These are phyloP conservation scores for Miscanthus lutarioriparius DNA, from an alignment of 176 grass and related monocot species.

Conservation along the genomic window DNA sequence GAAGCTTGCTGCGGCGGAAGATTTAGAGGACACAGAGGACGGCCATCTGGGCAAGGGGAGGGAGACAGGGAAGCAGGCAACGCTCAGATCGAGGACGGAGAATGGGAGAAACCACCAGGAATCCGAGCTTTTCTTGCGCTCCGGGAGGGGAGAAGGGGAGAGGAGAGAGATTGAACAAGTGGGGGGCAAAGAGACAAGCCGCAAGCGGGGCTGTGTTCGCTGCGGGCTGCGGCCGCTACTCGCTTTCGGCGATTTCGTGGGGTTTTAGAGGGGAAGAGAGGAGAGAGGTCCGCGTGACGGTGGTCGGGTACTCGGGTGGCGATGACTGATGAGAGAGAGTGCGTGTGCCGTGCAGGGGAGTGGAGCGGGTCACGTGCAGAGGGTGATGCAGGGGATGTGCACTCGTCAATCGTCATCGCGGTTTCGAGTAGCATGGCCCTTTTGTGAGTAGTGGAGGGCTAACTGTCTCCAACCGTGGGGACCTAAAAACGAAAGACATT, in stretches of 20 bases:
- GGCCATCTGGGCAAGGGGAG: slow-evolving; percentile 38
- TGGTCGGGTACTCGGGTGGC: slow-evolving; percentile 16
- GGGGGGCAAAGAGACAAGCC: slow-evolving; percentile 40
- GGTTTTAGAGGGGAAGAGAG: slow-evolving; percentile 6
- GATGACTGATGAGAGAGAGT: not conserved
- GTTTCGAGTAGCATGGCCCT: not conserved
- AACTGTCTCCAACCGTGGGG: too few relatives aligned
- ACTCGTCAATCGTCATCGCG: not conserved
- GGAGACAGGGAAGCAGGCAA: slow-evolving; percentile 24
- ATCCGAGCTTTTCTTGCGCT: slow-evolving; percentile 46
- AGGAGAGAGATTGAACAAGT: slow-evolving; percentile 32
- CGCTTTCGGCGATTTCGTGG: slow-evolving; percentile 26
- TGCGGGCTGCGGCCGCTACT: slow-evolving; percentile 24
- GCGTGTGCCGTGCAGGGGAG: not conserved
- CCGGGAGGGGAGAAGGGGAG: not conserved
- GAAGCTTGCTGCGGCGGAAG: not conserved
- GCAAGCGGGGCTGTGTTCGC: slow-evolving; percentile 25
- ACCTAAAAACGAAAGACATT: too few relatives aligned
- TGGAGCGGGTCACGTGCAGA: slow-evolving; percentile 30
- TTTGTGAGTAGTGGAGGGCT: not conserved
- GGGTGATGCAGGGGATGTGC: slow-evolving; percentile 28
- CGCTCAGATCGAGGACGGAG: slow-evolving; percentile 51
- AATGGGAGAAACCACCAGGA: slow-evolving; percentile 39
- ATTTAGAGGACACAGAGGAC: slow-evolving; percentile 36
- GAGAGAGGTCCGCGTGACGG: slow-evolving; percentile 19